phyloP scores from a whole-genome alignment of 176 grass and related monocot species.

The Phyllostachys edulis region DNA sequence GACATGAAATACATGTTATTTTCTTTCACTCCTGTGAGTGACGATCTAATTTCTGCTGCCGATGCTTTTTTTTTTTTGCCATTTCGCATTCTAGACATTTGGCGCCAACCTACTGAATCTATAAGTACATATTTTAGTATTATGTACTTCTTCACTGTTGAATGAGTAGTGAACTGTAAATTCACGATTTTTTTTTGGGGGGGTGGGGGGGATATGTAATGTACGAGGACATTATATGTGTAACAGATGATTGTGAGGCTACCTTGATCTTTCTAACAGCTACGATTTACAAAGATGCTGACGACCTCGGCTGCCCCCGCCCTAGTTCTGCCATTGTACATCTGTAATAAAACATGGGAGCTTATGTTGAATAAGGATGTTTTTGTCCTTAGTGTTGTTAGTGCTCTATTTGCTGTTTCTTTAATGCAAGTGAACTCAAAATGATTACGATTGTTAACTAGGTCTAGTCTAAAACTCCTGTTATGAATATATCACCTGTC shows the following conservation, averaged over 20 bases:
- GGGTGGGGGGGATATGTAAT: too few relatives aligned
- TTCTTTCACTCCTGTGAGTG: not conserved
- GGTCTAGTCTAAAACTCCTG: constrained; percentile 11
- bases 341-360: not conserved
- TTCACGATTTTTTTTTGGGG: too few relatives aligned
- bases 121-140: not conserved
- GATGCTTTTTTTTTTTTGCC: not conserved
- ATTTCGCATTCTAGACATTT: not conserved
- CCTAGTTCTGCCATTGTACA: not conserved
- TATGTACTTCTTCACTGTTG: not conserved
- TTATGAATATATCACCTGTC: not conserved
- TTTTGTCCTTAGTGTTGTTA: not conserved
- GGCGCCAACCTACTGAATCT: not conserved
- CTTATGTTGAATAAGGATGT: not conserved
- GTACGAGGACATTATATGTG: not conserved
- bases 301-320: not conserved
- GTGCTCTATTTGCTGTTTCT: constrained; percentile 6
- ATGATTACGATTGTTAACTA: constrained; percentile 21
- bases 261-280: not conserved
- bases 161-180: not conserved
- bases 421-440: not conserved
- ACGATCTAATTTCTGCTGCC: not conserved
- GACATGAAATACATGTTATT: not conserved
- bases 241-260: not conserved
- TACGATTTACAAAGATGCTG: not conserved